A percentile compares a stretch with the other conserved stretches of the same genome.
Evolutionary conservation across 73 alveolate species (phyloP).

Genomic region (Effrenium voratum): DNA sequence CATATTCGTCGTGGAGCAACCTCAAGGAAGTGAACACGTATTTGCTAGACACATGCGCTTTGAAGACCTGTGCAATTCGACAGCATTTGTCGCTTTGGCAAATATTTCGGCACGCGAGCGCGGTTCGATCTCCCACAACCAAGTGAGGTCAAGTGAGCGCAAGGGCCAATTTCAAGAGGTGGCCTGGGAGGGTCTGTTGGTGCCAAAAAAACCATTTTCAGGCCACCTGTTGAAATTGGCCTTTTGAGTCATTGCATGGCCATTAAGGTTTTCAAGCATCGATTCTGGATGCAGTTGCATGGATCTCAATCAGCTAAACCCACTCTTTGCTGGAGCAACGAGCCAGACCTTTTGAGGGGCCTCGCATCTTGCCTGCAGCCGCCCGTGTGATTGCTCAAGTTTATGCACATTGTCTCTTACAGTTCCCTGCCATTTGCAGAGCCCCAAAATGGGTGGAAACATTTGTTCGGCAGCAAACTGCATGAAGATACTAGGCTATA

Average conservation of each 20-base stretch:
- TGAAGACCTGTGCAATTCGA: slow-evolving; percentile 8
- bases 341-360: background rate
- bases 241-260: too few relatives aligned
- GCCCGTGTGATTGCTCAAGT: too few relatives aligned
- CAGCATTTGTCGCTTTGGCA: too few relatives aligned
- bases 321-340: background rate
- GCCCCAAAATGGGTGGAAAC: background rate
- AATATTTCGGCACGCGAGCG: too few relatives aligned
- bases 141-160: too few relatives aligned
- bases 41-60: background rate
- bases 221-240: too few relatives aligned
- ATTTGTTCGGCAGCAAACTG: background rate
- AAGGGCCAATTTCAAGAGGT: too few relatives aligned
- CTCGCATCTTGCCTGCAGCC: background rate
- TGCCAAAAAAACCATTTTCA: too few relatives aligned
- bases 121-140: too few relatives aligned
- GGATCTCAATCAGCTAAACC: background rate
- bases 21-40: background rate
- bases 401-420: background rate
- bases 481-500: background rate
- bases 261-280: background rate
- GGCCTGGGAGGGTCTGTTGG: too few relatives aligned
- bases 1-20: background rate
- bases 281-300: slow-evolving; percentile 25
- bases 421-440: background rate